These are phyloP conservation scores for Kalaharituber pfeilii DNA, from an alignment of 2,329 filamentous ascomycete species.

Conservation along the genomic window DNA sequence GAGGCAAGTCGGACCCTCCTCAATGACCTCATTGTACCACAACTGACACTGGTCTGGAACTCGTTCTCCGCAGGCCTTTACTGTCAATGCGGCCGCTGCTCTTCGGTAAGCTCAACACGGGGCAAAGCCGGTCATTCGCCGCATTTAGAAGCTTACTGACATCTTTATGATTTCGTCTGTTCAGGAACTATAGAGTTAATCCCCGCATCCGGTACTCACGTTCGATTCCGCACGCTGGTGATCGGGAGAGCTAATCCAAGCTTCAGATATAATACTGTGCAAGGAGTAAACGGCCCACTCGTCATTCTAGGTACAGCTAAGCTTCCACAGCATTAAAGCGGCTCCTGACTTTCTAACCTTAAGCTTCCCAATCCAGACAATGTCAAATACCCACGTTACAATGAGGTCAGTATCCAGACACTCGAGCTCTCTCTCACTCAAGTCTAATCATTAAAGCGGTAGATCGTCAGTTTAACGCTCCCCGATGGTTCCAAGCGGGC, in stretches of 20 bases:
- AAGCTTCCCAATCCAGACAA: slow-evolving; percentile 28
- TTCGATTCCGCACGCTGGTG: neutral
- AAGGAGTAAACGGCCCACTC: slow-evolving; percentile 91
- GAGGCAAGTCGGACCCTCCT: too few relatives aligned
- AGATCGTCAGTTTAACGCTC: slow-evolving; percentile 82
- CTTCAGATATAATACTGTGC: slow-evolving; percentile 78
- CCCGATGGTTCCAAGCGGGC: slow-evolving; percentile 87
- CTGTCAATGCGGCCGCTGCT: too few relatives aligned
- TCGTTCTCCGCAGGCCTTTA: too few relatives aligned
- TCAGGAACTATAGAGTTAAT: too few relatives aligned
- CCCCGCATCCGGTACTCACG: too few relatives aligned
- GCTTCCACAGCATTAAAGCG: neutral
- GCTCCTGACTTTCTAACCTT: slow-evolving; percentile 7
- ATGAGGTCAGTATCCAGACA: slow-evolving; percentile 42
- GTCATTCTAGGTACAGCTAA: slow-evolving; percentile 68
- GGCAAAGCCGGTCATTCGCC: too few relatives aligned
- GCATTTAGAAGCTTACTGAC: too few relatives aligned
- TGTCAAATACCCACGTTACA: slow-evolving; percentile 96
- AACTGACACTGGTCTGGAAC: too few relatives aligned
- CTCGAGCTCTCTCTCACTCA: neutral
- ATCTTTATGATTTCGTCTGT: too few relatives aligned
- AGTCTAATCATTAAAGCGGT: too few relatives aligned
- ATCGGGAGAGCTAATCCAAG: neutral
- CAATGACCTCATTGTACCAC: too few relatives aligned
- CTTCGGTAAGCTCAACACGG: too few relatives aligned